Evolutionary conservation across 345 rosid species (phyloP).

Genomic region (Tarenaya hassleriana): DNA sequence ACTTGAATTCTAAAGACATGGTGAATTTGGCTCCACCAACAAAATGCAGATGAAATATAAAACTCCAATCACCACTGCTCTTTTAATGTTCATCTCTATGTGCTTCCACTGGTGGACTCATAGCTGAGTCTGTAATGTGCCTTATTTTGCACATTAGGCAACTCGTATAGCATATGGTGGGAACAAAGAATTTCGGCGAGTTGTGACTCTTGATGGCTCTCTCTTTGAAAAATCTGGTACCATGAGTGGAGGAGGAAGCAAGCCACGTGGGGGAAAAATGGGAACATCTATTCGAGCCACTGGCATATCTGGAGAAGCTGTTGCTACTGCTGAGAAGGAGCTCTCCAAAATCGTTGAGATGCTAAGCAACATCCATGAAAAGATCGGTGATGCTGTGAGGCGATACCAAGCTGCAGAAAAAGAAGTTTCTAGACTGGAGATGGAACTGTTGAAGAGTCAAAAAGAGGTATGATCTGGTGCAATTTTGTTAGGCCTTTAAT

Average conservation of each 20-base stretch:
- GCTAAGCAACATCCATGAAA: slow-evolving; percentile 49
- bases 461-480: slow-evolving; percentile 51
- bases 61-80: too few relatives aligned
- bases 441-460: slow-evolving; percentile 85
- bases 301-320: slow-evolving; percentile 67
- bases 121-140: slow-evolving; percentile 1
- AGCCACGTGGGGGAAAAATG: slow-evolving; percentile 96
- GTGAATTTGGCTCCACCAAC: background rate
- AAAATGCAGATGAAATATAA: too few relatives aligned
- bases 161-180: slow-evolving; percentile 81
- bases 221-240: slow-evolving; percentile 97
- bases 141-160: slow-evolving; percentile 45
- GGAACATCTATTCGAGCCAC: slow-evolving; percentile 82
- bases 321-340: slow-evolving; percentile 64
- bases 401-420: slow-evolving; percentile 59
- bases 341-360: slow-evolving; percentile 49
- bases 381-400: slow-evolving; percentile 58
- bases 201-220: slow-evolving; percentile 91
- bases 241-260: slow-evolving; percentile 96
- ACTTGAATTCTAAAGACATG: background rate
- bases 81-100: too few relatives aligned
- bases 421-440: slow-evolving; percentile 50
- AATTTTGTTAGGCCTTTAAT: background rate
- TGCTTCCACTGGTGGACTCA: background rate
- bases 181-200: slow-evolving; percentile 74